phyloP scores from a whole-genome alignment of 352 stramenopile genomes.

The Peronosclerospora sorghi region DNA sequence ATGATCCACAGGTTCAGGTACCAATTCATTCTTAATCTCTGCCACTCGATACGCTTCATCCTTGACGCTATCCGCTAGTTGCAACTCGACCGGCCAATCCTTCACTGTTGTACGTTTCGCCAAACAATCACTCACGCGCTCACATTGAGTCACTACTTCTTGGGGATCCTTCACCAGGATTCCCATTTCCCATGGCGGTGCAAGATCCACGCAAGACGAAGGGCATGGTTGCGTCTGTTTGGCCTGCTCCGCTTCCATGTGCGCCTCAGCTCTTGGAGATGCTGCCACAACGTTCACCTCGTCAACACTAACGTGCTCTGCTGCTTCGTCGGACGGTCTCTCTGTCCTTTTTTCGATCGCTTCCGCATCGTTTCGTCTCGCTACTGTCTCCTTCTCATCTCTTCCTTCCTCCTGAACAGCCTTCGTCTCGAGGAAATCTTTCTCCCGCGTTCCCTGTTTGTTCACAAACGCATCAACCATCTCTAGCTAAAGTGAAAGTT shows the following conservation, averaged over 20 bases:
- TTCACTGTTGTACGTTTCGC: constrained; percentile 1
- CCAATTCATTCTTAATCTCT: constrained; percentile 1
- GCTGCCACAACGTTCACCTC: neutral
- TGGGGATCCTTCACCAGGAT: constrained; percentile 10
- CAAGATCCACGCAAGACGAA: neutral
- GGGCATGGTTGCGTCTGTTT: constrained; percentile 3
- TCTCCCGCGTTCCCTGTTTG: too few species aligned
- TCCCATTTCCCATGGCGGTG: constrained; percentile 7
- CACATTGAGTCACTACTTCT: constrained; percentile 14
- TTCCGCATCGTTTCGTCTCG: neutral
- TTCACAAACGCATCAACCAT: constrained; percentile 29
- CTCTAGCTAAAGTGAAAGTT: constrained; percentile 19
- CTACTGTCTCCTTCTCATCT: constrained; percentile 9
- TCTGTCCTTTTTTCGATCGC: neutral
- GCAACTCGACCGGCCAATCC: neutral
- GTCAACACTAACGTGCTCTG: neutral
- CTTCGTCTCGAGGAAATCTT: too few species aligned
- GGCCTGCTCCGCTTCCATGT: constrained; percentile 1
- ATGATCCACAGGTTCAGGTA: constrained; percentile 3
- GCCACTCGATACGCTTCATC: neutral
- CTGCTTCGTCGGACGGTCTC: neutral
- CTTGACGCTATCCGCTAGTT: neutral
- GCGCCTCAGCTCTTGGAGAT: neutral
- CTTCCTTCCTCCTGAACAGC: neutral
- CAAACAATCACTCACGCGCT: constrained; percentile 19